These are phyloP conservation scores for Gamarada debralockiae DNA, from an alignment of 495 filamentous ascomycete genomes.

Conservation along the genomic window DNA sequence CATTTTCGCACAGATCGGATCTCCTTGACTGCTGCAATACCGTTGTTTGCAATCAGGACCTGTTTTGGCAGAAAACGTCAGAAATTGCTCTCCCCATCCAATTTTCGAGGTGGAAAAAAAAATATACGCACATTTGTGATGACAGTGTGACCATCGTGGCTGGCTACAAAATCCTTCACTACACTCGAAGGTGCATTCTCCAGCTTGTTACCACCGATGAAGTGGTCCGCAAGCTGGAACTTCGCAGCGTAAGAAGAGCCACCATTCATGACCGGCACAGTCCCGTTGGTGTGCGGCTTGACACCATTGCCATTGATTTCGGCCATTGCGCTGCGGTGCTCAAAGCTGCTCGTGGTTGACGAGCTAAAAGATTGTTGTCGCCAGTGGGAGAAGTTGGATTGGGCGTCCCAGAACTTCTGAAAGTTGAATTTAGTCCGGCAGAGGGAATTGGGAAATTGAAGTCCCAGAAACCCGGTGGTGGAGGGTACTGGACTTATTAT, in stretches of 20 bases:
- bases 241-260: conserved; percentile 64
- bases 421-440: background rate
- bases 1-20: conserved; percentile 99
- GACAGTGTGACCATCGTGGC: conserved; percentile 90
- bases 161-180: conserved; percentile 92
- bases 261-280: conserved; percentile 45
- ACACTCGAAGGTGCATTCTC: conserved; percentile 69
- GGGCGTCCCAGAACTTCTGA: background rate
- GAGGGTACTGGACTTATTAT: background rate
- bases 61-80: conserved; percentile 30
- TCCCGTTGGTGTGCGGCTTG: conserved; percentile 23
- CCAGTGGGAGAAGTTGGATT: conserved; percentile 12
- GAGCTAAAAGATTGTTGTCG: conserved; percentile 18
- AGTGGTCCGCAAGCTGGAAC: conserved; percentile 81
- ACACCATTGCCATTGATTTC: conserved; percentile 43
- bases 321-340: conserved; percentile 16
- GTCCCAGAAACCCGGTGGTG: background rate
- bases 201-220: conserved; percentile 90
- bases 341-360: conserved; percentile 22
- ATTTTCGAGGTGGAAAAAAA: too few relatives aligned
- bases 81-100: background rate
- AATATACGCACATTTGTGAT: conserved; percentile 87
- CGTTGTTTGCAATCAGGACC: conserved; percentile 99
- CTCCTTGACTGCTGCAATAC: conserved; percentile 98
- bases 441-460: background rate